phyloP scores from a whole-genome alignment of 2,329 filamentous ascomycete species.

The Aspergillus flavus region DNA sequence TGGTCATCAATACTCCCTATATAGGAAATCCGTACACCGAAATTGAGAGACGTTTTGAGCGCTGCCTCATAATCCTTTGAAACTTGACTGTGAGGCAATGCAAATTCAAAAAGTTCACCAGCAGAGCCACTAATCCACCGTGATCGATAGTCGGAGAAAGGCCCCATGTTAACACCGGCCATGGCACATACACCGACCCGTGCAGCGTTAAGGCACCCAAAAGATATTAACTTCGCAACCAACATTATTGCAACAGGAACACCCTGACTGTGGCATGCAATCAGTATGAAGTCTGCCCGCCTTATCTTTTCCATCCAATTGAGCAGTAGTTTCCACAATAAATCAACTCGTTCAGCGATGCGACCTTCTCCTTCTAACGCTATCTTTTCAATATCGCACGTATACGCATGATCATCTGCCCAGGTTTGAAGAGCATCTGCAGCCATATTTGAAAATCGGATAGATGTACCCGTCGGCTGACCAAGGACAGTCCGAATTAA shows the following conservation, averaged over 20 bases:
- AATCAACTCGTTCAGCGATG: constrained; percentile 84
- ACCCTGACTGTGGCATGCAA: constrained; percentile 95
- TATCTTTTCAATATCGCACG: constrained; percentile 87
- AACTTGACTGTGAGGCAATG: constrained; percentile 76
- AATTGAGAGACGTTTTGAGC: constrained; percentile 71
- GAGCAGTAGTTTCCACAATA: constrained; percentile 89
- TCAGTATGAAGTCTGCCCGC: constrained; percentile 81
- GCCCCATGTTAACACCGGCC: constrained; percentile 91
- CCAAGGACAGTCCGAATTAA: constrained; percentile 89
- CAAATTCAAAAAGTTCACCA: constrained; percentile 94
- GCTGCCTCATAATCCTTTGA: constrained; percentile 79
- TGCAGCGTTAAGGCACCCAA: constrained; percentile 76
- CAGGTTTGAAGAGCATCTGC: constrained; percentile 82
- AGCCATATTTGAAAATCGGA: constrained; percentile 86
- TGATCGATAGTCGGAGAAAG: constrained; percentile 89
- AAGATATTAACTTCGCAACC: constrained; percentile 85
- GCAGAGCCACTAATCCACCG: constrained; percentile 87
- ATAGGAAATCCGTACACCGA: constrained; percentile 82
- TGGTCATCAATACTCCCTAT: constrained; percentile 97
- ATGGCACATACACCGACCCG: constrained; percentile 84
- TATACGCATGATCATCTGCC: constrained; percentile 72
- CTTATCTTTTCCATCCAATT: constrained; percentile 94
- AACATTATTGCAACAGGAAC: constrained; percentile 93
- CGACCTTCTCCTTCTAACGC: constrained; percentile 93
- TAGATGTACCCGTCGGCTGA: constrained; percentile 91